Conservation (phyloP, 495 filamentous ascomycete species). For the Amorphotheca resinae region DNA sequence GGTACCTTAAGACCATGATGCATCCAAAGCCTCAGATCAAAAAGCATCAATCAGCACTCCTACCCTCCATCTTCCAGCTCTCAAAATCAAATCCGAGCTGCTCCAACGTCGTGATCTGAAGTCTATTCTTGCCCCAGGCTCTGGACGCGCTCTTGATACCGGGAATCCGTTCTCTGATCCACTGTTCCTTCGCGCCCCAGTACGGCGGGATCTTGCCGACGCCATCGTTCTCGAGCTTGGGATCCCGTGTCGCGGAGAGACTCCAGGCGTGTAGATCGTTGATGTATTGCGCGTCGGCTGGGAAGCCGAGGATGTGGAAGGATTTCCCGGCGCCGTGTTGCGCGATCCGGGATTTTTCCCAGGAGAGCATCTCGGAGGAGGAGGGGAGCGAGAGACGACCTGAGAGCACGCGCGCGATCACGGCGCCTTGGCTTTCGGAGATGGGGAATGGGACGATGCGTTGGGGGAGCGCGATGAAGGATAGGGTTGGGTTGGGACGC, state of each 20-base stretch:
- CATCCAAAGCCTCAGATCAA: too few species aligned
- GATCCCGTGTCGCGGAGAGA: too few species aligned
- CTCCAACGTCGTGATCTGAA: constrained; percentile 33
- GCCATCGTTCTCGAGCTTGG: too few species aligned
- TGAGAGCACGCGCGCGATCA: constrained; percentile 65
- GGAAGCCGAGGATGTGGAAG: constrained; percentile 59
- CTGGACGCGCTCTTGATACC: constrained; percentile 39
- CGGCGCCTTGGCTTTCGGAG: constrained; percentile 63
- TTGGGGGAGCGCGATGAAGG: constrained; percentile 62
- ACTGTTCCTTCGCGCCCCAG: constrained; percentile 56
- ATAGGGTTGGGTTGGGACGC: constrained; percentile 61
- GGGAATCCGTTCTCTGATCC: constrained; percentile 43
- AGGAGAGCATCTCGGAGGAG: constrained; percentile 46
- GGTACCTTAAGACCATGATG: too few species aligned
- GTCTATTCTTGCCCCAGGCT: constrained; percentile 5
- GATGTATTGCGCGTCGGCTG: constrained; percentile 67
- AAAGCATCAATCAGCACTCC: too few species aligned
- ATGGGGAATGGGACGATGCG: constrained; percentile 76
- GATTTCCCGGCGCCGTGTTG: constrained; percentile 23
- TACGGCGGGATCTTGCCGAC: constrained; percentile 47
- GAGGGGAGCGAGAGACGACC: constrained; percentile 51
- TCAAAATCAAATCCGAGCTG: constrained; percentile 51
- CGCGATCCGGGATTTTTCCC: constrained; percentile 34
- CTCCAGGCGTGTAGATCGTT: constrained; percentile 43
- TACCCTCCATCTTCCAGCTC: too few species aligned